Evolutionary conservation across 306 rosid genomes (phyloP), one percentile per base, ranked within the genome.

Genomic region (Cercis canadensis): DNA sequence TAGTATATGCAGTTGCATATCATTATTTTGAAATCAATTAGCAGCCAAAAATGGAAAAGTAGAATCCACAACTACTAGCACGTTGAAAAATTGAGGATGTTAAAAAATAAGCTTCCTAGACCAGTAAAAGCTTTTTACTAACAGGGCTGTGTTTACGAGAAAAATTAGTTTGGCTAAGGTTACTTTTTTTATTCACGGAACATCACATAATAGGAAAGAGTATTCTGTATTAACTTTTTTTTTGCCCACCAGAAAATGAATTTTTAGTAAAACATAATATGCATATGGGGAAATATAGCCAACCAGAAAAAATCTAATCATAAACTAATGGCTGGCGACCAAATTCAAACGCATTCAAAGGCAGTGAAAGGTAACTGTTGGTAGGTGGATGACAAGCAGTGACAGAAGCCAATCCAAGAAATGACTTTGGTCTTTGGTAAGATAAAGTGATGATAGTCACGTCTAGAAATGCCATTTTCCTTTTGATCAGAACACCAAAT

Each of bases 401-500:
- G n/a, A n/a, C n/a, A n/a, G n/a, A n/a, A n/a, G n/a, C n/a, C n/a
- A n/a, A n/a, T n/a, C n/a, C n/a, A n/a, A n/a, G n/a, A n/a, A n/a
- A n/a, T n/a, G n/a, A n/a, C n/a, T n/a, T n/a, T n/a, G n/a, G n/a
- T n/a, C n/a, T n/a, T 13, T 3, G 51, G 15, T 19, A 24, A 47
- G n/a, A 44, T 44, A 3, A n/a, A 2, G 29, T 24, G 1, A 5
- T 11, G 49, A 2, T 31, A 18, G 57, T 17, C 63, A 31, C 17
- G 17, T 57, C 18, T 47, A 32, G 47, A n/a, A n/a, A n/a, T n/a
- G n/a, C n/a, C n/a, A n/a, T n/a, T n/a, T n/a, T n/a, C n/a, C n/a
- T n/a, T n/a, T 5, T 17, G 44, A 70, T 33, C 47, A 57, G 43
- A 45, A 69, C 45, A 63, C 44, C 49, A 61, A 49, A 60, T 39